Conservation (phyloP, 169 alveolate species). For the Babesia bovis region DNA sequence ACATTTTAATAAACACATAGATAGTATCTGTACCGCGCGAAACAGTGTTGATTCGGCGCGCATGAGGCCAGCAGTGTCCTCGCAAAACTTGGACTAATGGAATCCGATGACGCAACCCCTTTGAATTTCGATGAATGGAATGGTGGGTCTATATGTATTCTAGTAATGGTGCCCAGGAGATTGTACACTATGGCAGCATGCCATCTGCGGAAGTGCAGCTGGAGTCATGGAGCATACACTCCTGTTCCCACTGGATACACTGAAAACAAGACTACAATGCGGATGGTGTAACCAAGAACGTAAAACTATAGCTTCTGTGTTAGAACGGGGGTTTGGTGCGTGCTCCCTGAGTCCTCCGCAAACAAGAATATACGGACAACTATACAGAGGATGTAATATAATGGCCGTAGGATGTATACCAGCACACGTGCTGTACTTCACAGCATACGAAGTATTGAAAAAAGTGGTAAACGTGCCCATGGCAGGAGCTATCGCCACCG, state of each 20-base stretch:
- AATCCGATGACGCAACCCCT: slow-evolving; percentile 33
- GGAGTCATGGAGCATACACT: slow-evolving; percentile 96
- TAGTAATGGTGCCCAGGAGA: slow-evolving; percentile 74
- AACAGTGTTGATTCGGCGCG: too few relatives aligned
- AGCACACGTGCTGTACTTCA: slow-evolving; percentile 96
- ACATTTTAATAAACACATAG: too few relatives aligned
- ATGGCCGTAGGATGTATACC: slow-evolving; percentile 96
- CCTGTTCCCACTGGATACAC: slow-evolving; percentile 95
- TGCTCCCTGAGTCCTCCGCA: neutral
- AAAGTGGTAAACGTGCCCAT: slow-evolving; percentile 73
- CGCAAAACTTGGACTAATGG: slow-evolving; percentile 4
- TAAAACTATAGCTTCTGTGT: neutral
- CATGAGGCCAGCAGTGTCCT: too few relatives aligned
- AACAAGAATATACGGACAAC: slow-evolving; percentile 25
- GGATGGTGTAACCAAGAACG: slow-evolving; percentile 22
- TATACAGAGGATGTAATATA: slow-evolving; percentile 88
- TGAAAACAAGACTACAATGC: slow-evolving; percentile 86
- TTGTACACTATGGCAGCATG: slow-evolving; percentile 88
- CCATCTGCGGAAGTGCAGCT: slow-evolving; percentile 96
- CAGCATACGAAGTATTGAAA: slow-evolving; percentile 83
- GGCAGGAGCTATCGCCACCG: slow-evolving; percentile 93
- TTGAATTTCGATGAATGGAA: slow-evolving; percentile 27
- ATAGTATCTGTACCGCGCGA: too few relatives aligned
- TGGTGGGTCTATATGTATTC: neutral
- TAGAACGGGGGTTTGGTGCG: neutral